Evolutionary conservation across 164 flowering plant genomes (phyloP), one percentile per base, ranked within the genome.

Genomic region (Saururus chinensis): DNA sequence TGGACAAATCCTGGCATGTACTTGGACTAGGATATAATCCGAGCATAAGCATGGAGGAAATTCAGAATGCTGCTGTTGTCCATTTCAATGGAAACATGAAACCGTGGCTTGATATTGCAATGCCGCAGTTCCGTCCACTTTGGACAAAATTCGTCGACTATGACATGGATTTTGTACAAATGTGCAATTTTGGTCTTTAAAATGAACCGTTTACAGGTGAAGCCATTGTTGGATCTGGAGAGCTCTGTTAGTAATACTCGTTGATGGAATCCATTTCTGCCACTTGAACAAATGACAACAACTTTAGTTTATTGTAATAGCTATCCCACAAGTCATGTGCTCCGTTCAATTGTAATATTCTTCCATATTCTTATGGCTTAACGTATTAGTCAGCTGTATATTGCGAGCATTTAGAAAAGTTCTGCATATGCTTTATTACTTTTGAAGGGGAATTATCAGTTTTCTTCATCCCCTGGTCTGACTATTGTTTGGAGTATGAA

Each of bases 21-120:
- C 68, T 72, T 23, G 68, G 71, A 37, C 71, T 72, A 51, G 71
- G 75, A 12, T 72, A 72, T 53, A 72, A 72, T 40, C 75, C 75
- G 20, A 72, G 71, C 57, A 72, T 72, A 37, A 64, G 66, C 68
- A 67, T 64, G 71, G 71, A 72, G 6, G 68, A 72, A 41, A 72
- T 72, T 49, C 61, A 24, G 19, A 72, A 64, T 63, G 75, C 68
- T 11, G 71, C 66, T 0, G 68, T 68, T 24, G 63, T 72, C 16
- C 75, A 68, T 64, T 72, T 66, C 68, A 72, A 72, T 61, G 68
- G 71, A n/a, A 72, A 72, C 60, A 68, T 72, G 71, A 72, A 72
- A 54, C 67, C 69, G 30, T 67, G 69, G 63, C 60, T 66, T 26
- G 61, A 62, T 53, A 71, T 71, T 55, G 74, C 68, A 0, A 67